phyloP scores from a whole-genome alignment of 331 rosid species.

The Spiraea crenata region DNA sequence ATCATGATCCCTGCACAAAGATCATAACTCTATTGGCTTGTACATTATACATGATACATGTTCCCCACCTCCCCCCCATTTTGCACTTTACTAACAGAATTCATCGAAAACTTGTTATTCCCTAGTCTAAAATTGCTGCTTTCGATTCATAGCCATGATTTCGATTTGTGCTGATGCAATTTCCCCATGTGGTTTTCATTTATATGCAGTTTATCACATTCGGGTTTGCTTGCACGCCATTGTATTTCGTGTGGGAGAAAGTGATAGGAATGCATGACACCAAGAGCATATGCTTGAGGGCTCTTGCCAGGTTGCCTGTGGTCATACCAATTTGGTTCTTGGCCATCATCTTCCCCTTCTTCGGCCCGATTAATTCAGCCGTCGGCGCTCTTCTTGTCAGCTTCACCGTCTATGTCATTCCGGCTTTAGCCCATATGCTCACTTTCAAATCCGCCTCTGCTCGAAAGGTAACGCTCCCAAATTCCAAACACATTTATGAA shows the following conservation, averaged over 20 bases:
- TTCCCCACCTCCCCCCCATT: neutral
- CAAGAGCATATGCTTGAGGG: constrained; percentile 81
- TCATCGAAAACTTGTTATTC: neutral
- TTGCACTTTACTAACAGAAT: neutral
- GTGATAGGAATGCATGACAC: constrained; percentile 94
- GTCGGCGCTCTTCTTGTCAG: constrained; percentile 97
- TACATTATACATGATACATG: neutral
- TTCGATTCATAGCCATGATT: neutral
- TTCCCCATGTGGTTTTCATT: neutral
- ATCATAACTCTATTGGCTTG: neutral
- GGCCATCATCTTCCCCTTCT: constrained; percentile 93
- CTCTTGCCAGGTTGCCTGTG: constrained; percentile 87
- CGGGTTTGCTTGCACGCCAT: constrained; percentile 93
- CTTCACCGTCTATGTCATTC: constrained; percentile 95
- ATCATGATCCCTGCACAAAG: neutral
- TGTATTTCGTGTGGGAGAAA: constrained; percentile 98
- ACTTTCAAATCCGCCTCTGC: constrained; percentile 82
- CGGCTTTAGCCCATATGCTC: constrained; percentile 84
- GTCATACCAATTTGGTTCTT: constrained; percentile 94
- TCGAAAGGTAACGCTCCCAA: constrained; percentile 63
- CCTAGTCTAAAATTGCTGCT: neutral
- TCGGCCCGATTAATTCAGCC: constrained; percentile 95
- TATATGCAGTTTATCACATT: constrained; percentile 79
- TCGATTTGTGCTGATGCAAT: neutral
- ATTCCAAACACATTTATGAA: neutral